These are phyloP conservation scores for Delitschia confertaspora DNA, from an alignment of 495 filamentous ascomycete genomes.

Conservation along the genomic window DNA sequence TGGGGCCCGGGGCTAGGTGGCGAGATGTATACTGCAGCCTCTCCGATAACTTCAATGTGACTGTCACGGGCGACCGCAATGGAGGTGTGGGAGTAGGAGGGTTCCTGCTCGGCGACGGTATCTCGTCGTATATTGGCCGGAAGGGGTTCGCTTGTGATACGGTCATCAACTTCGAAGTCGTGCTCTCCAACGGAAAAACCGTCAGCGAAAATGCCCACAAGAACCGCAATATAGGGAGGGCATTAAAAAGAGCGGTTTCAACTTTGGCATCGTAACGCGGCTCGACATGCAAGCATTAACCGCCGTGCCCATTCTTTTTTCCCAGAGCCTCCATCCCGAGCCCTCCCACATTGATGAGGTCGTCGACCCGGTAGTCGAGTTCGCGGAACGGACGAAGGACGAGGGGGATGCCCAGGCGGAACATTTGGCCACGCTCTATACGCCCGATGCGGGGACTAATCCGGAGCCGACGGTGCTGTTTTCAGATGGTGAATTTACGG, in stretches of 20 bases:
- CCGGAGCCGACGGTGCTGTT: slow-evolving; percentile 4
- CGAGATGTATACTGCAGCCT: slow-evolving; percentile 10
- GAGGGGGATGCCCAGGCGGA: neutral
- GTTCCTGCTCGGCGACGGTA: slow-evolving; percentile 13
- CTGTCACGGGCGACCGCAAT: slow-evolving; percentile 10
- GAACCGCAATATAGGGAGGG: no score
- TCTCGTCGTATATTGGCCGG: slow-evolving; percentile 27
- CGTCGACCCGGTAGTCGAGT: slow-evolving; percentile 29
- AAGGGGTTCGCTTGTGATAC: slow-evolving; percentile 47
- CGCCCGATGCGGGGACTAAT: neutral
- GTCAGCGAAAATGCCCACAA: slow-evolving; percentile 46
- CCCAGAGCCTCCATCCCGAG: no score
- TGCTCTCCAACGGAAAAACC: slow-evolving; percentile 41
- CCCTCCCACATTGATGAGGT: no score
- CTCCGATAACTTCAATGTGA: slow-evolving; percentile 1
- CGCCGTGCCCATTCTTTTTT: no score
- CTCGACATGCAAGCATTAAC: no score
- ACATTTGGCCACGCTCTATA: neutral
- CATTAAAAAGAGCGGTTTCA: no score
- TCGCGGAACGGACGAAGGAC: slow-evolving; percentile 19
- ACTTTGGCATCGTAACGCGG: no score
- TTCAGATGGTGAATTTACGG: no score
- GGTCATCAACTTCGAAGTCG: slow-evolving; percentile 27
- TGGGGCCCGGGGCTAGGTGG: slow-evolving; percentile 38
- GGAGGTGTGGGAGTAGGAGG: slow-evolving; percentile 43